Percentiles rank a stretch among this genome's conserved stretches.
phyloP scores from a whole-genome alignment of 2,329 filamentous ascomycete genomes.

The Colletotrichum lini region DNA sequence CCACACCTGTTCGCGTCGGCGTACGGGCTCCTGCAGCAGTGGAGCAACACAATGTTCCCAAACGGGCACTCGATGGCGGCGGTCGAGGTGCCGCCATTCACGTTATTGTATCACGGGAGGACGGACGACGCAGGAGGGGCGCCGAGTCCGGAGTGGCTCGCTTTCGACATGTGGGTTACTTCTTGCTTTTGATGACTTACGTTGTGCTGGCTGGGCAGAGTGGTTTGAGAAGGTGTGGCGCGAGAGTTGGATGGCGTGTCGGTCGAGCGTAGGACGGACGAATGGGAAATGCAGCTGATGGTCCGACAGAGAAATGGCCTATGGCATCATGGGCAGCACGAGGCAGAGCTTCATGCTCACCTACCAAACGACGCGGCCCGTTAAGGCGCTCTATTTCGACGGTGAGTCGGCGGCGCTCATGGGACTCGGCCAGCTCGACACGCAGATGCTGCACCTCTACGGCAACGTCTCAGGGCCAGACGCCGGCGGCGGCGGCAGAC shows the following conservation, averaged over 20 bases:
- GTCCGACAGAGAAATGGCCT: constrained; percentile 61
- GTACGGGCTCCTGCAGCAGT: constrained; percentile 63
- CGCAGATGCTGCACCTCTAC: constrained; percentile 65
- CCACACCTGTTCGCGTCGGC: constrained; percentile 65
- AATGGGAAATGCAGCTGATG: neutral
- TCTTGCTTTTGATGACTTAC: neutral
- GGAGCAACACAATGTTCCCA: constrained; percentile 66
- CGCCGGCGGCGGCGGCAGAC: constrained; percentile 28
- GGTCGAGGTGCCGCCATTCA: constrained; percentile 61
- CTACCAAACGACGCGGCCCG: constrained; percentile 60
- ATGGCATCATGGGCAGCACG: constrained; percentile 64
- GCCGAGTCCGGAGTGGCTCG: constrained; percentile 66
- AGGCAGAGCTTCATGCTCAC: constrained; percentile 62
- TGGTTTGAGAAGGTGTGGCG: neutral
- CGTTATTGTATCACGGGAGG: constrained; percentile 65
- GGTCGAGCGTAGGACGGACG: too few relatives aligned
- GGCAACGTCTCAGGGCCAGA: constrained; percentile 59
- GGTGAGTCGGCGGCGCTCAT: constrained; percentile 64
- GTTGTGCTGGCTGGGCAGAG: neutral
- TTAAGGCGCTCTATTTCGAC: constrained; percentile 65
- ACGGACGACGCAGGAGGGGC: constrained; percentile 54
- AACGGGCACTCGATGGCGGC: constrained; percentile 64
- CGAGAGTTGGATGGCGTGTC: neutral
- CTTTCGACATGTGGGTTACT: constrained; percentile 59
- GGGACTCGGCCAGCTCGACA: constrained; percentile 61